Evolutionary conservation across 345 rosid species (phyloP).

Genomic region (Gynandropsis gynandra): DNA sequence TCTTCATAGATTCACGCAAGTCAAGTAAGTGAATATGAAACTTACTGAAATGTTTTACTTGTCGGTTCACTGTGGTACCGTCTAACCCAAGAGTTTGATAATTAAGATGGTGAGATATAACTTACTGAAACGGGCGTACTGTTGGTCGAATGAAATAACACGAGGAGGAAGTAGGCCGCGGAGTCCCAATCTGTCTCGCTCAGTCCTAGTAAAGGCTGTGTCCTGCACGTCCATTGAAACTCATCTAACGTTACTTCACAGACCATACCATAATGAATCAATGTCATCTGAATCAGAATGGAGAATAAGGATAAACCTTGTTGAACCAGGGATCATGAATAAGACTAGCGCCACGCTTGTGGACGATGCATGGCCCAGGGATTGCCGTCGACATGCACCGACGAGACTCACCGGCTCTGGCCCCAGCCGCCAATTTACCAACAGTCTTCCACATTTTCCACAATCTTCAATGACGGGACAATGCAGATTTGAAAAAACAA

Average conservation of each 20-base stretch:
- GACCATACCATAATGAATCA: no score
- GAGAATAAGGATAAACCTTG: no score
- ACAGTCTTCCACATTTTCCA: slow-evolving; percentile 5
- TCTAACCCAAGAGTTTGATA: no score
- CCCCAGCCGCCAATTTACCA: slow-evolving; percentile 18
- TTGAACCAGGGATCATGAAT: slow-evolving; percentile 91
- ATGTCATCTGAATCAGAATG: no score
- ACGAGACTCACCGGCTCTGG: slow-evolving; percentile 39
- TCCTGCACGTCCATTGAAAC: slow-evolving; percentile 42
- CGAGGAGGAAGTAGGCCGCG: slow-evolving; percentile 87
- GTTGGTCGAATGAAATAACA: slow-evolving; percentile 68
- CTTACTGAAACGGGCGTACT: slow-evolving; percentile 77
- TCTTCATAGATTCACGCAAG: no score
- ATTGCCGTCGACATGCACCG: slow-evolving; percentile 45
- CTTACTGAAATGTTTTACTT: no score
- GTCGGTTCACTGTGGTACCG: no score
- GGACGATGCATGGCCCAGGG: slow-evolving; percentile 68
- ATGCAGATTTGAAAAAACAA: no score
- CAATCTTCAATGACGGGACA: no score
- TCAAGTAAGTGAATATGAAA: no score
- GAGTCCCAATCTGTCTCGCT: slow-evolving; percentile 70
- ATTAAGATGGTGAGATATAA: not conserved
- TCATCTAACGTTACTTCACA: no score
- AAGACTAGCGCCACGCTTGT: slow-evolving; percentile 75
- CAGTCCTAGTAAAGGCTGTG: slow-evolving; percentile 68